Evolutionary conservation across 2,329 filamentous ascomycete genomes (phyloP), one percentile per base, ranked within the genome.

Genomic region (Neonectria ditissima): DNA sequence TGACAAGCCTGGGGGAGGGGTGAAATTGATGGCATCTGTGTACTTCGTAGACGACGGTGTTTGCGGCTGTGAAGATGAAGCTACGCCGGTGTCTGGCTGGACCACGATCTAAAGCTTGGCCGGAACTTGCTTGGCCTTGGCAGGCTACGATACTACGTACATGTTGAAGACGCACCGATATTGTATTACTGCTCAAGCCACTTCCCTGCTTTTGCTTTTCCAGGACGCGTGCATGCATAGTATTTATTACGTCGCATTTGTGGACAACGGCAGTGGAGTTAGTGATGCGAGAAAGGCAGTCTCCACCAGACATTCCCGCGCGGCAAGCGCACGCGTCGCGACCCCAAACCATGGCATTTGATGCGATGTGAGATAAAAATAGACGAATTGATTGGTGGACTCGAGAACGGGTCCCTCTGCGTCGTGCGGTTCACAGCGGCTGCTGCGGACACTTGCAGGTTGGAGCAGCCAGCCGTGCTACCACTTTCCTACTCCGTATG

Each of bases 341-440:
- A n/a, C 14, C 34, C 34, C 34, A 37, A 16, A 18, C 18, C 41
- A 44, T 20, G 41, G 18, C 20, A 22, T 44, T 22, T 22, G 20
- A 44, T 44, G 18, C 11, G 47, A 39, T 41, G 32, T 34, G 30
- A 16, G 34, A 22, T 37, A 24, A 43, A 48, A 44, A 34, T 13
- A 51, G 55, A 37, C 37, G 48, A 41, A 22, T 11, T 61, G 44
- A 61, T n/a, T 55, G 58, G 58, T 55, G 34, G 58, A 37, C 32
- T 51, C 37, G 50, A 39, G 24, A 6, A 26, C 24, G 24, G 26
- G 24, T 26, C 30, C 52, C 39, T n/a, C 37, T 14, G 52, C 52
- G 44, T 61, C 34, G 51, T 55, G 55, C 44, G 51, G 58, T 61
- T 48, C 53, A 43, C 32, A 32, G 41, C 44, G 51, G 58, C 58